Percentiles rank a stretch among this genome's conserved stretches.
These are phyloP conservation scores for Ustilago sp. DNA, from an alignment of 1,284 basidiomycete genomes.

Conservation along the genomic window DNA sequence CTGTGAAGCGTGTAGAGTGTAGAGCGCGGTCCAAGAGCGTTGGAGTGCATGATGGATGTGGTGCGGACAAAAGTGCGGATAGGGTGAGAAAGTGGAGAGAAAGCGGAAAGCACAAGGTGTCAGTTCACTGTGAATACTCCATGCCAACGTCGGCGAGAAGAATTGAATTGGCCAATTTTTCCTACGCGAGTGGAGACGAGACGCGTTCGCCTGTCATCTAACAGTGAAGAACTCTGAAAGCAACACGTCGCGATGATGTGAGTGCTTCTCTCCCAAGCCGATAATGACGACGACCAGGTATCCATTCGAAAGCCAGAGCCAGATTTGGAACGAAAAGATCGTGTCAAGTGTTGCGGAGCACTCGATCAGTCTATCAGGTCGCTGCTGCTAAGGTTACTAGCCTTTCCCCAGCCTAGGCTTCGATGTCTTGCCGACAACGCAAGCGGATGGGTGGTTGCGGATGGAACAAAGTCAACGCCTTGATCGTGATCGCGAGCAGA, in stretches of 20 bases:
- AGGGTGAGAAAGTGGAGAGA: not conserved
- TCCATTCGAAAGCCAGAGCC: not conserved
- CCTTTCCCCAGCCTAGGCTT: conserved; percentile 1
- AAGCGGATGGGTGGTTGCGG: conserved; percentile 13
- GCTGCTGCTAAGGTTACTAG: not conserved
- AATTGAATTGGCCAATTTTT: conserved; percentile 21
- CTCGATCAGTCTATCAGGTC: not conserved
- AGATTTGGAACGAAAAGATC: not conserved
- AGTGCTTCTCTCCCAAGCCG: conserved; percentile 6
- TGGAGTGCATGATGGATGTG: not conserved
- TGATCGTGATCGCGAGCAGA: conserved; percentile 39
- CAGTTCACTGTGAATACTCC: conserved; percentile 7
- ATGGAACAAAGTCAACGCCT: conserved; percentile 19
- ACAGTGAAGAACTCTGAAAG: not conserved
- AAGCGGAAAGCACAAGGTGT: conserved; percentile 11
- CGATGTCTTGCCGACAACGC: not conserved
- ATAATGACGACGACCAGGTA: conserved; percentile 25
- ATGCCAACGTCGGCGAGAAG: conserved; percentile 17
- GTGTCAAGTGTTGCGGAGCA: not conserved
- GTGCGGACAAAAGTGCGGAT: not conserved
- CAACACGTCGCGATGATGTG: conserved; percentile 30
- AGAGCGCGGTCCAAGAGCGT: not conserved
- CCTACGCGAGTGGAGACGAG: conserved; percentile 26
- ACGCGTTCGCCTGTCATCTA: conserved; percentile 19
- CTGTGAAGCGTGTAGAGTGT: not conserved